A percentile compares a stretch with the other conserved stretches of the same genome.
These are phyloP conservation scores for Phalaenopsis aphrodite DNA, from an alignment of 106 monocot species.

Conservation along the genomic window DNA sequence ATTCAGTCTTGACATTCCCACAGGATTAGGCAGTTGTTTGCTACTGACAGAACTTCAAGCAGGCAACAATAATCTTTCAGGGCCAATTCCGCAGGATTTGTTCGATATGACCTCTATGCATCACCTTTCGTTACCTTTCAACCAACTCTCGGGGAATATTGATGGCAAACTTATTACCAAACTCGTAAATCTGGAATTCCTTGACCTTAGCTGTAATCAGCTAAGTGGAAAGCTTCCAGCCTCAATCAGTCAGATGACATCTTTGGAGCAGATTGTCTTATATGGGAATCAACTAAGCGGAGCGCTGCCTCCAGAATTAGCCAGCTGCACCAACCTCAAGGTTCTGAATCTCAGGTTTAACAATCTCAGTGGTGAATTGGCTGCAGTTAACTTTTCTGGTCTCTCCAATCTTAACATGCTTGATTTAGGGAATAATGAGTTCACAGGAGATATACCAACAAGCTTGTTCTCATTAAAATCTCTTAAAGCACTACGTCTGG, in stretches of 20 bases:
- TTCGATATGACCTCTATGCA: slow-evolving; percentile 1
- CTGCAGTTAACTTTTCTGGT: neutral
- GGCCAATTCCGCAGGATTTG: neutral
- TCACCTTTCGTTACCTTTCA: neutral
- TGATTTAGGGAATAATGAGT: slow-evolving; percentile 7
- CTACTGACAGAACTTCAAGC: neutral
- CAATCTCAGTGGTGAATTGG: neutral
- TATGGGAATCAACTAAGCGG: neutral
- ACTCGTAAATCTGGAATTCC: neutral
- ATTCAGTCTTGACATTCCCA: neutral
- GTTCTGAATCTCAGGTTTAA: slow-evolving; percentile 8
- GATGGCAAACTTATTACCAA: slow-evolving; percentile 1
- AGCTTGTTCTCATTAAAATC: neutral
- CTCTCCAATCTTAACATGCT: slow-evolving; percentile 7
- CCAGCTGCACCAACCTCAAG: neutral
- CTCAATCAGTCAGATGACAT: slow-evolving; percentile 1
- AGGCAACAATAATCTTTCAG: slow-evolving; percentile 1
- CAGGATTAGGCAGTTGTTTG: neutral
- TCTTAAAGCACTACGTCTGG: slow-evolving; percentile 1
- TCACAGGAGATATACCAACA: neutral
- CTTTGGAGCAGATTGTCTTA: neutral
- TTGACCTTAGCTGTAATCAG: slow-evolving; percentile 1
- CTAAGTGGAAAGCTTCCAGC: slow-evolving; percentile 8
- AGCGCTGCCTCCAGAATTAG: neutral
- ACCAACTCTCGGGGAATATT: neutral